Conservation (phyloP, 495 filamentous ascomycete genomes). For the Patellaria atrata region DNA sequence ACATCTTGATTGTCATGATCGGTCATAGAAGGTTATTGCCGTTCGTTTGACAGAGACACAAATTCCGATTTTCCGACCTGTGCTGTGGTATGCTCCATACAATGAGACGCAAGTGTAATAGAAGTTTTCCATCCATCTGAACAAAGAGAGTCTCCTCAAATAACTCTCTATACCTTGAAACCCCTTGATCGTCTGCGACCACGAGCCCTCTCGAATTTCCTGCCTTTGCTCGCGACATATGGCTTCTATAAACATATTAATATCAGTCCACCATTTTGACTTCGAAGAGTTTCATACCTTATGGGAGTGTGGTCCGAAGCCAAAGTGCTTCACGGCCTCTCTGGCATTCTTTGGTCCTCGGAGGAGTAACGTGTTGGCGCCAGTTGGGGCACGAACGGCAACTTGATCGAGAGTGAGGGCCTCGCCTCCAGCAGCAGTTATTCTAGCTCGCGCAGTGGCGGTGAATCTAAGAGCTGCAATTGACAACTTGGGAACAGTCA, state of each 20-base stretch:
- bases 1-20: no score
- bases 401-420: slow-evolving; percentile 90
- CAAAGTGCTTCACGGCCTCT: slow-evolving; percentile 98
- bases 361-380: slow-evolving; percentile 85
- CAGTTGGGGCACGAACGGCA: slow-evolving; percentile 81
- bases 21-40: no score
- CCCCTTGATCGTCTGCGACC: slow-evolving; percentile 88
- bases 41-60: no score
- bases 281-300: slow-evolving; percentile 48
- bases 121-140: no score
- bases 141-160: not conserved
- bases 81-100: no score
- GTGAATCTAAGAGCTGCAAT: slow-evolving; percentile 93
- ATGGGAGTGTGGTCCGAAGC: slow-evolving; percentile 89
- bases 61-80: no score
- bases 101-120: no score
- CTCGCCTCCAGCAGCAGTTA: slow-evolving; percentile 85
- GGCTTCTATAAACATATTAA: slow-evolving; percentile 55
- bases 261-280: slow-evolving; percentile 7
- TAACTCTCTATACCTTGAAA: slow-evolving; percentile 98
- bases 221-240: slow-evolving; percentile 91
- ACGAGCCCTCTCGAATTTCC: slow-evolving; percentile 98
- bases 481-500: slow-evolving; percentile 64
- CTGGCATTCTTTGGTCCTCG: slow-evolving; percentile 92
- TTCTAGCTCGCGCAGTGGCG: slow-evolving; percentile 82